Base-by-base conservation (phyloP, 768 basidiomycete species). In the Inosperma sp. region DNA sequence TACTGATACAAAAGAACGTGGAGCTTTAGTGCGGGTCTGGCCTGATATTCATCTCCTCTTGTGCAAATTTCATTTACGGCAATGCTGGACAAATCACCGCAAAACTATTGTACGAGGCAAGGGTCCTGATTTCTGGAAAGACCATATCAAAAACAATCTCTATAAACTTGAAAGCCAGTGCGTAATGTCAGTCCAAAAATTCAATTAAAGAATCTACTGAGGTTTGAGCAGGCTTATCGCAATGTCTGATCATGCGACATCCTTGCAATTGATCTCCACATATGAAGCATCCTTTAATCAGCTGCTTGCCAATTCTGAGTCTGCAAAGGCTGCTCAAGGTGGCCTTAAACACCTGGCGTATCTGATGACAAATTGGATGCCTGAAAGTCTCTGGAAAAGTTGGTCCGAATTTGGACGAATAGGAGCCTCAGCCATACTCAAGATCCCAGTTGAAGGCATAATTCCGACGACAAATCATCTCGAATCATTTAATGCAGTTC, bases 381-480 rank as follows among this genome's bases (percentile, higher is more conserved):
- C 14, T 13, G 12, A 4, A 5, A 4, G 4, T 5, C 14, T 35
- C 4, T 35, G 34, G 34, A 5, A 4, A 13, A 5, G 5, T 4
- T 35, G 34, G 34, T 35, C 34, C 4, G 5, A 35, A 35, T 5
- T 14, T 17, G 34, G 34, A n/a, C n/a, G n/a, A n/a, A n/a, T n/a
- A n/a, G n/a, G n/a, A n/a, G n/a, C 48, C 4, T 34, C 48, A 37
- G 37, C 34, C 3, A 9, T 36, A 8, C 34, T 49, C 5, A 5
- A 30, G 21, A 27, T 40, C 8, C 26, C 52, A 1, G 36, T 72
- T 13, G 62, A 68, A 0, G 60, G 56, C 2, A 62, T 74, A 2
- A 23, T 72, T 7, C 58, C 67, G 0, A 74, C 72, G 4, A 73
- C 70, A 22, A 74, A 74, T 39, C 70, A 72, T 47, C 62, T 73